These are phyloP conservation scores for Amyloporia xantha DNA, from an alignment of 768 basidiomycete species.

Conservation along the genomic window DNA sequence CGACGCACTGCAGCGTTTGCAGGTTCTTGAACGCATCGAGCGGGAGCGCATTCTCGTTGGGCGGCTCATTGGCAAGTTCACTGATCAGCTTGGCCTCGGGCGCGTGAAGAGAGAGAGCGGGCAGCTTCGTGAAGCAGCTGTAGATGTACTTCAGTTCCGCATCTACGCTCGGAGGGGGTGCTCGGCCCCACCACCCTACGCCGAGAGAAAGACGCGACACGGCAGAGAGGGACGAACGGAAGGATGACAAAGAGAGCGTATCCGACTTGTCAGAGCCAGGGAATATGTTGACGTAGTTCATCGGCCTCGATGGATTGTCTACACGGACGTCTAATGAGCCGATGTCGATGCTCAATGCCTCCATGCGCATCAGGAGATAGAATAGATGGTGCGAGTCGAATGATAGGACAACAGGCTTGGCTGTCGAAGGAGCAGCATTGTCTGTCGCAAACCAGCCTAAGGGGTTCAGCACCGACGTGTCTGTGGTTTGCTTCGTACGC, in stretches of 20 bases:
- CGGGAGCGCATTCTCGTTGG: slow-evolving; percentile 70
- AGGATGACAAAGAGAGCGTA: slow-evolving; percentile 63
- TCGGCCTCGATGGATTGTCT: slow-evolving; percentile 67
- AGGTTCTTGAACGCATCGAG: slow-evolving; percentile 83
- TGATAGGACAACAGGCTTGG: slow-evolving; percentile 59
- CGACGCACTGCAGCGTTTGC: slow-evolving; percentile 63
- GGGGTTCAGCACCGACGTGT: slow-evolving; percentile 47
- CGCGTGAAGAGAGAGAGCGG: slow-evolving; percentile 62
- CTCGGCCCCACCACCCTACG: slow-evolving; percentile 62
- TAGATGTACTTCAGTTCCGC: slow-evolving; percentile 79
- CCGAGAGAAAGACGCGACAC: slow-evolving; percentile 74
- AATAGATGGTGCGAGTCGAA: slow-evolving; percentile 81
- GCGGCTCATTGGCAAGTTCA: slow-evolving; percentile 63
- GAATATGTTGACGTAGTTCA: slow-evolving; percentile 63
- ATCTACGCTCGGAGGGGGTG: slow-evolving; percentile 55
- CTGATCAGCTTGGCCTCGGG: slow-evolving; percentile 59
- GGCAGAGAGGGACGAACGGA: slow-evolving; percentile 69
- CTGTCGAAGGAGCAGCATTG: slow-evolving; percentile 26
- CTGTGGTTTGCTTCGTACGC: slow-evolving; percentile 21
- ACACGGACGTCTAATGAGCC: slow-evolving; percentile 77
- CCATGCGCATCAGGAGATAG: slow-evolving; percentile 82
- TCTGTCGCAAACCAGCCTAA: slow-evolving; percentile 49
- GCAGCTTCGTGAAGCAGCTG: slow-evolving; percentile 86
- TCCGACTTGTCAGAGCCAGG: slow-evolving; percentile 58
- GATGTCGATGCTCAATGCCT: slow-evolving; percentile 69